Base-by-base conservation (phyloP, 2,329 filamentous ascomycete species). In the Hymenotorrendiella dingleyae region DNA sequence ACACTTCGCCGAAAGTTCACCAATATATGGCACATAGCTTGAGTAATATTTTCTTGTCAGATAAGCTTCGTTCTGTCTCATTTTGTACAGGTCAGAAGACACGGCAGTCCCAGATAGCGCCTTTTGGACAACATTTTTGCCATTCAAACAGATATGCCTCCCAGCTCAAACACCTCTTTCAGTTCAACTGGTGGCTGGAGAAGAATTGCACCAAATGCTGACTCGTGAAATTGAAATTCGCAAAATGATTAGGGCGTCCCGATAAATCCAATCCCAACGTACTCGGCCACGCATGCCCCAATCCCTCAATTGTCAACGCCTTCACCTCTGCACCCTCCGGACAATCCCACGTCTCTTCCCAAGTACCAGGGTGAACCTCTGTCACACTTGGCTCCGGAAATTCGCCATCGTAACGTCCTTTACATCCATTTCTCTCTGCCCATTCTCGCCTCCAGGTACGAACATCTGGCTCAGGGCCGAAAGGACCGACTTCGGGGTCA, bases 351-450 rank as follows among this genome's bases (percentile, higher is more conserved):
- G 42, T 35, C 27, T 44, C 45, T 22, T 45, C 42, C 29, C 40
- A 47, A 22, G 24, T 37, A 9, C 40, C 40, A 7, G 23, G 21
- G 23, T 43, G 45, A 5, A 47, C 40, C 14, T 47, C 36, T 11
- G 16, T 22, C 1, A 47, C 23, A 6, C 2, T 36, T 17, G 40
- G 32, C 16, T 26, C 8, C 14, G 36, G 21, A 32, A 17, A 45
- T 27, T 29, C 37, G 3, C 37, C 45, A 7, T 34, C 34, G 33
- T 40, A 42, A 9, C 20, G 6, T 12, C 45, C 41, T 36, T 38
- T 42, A 30, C 45, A 48, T 7, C 45, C 45, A 38, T 45, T 48
- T n/a, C 42, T 26, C 38, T 44, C 45, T 4, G 42, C 36, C 36
- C 43, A 49, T 24, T 27, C 19, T 19, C 39, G 19, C 17, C 43